These are phyloP conservation scores for Suhomyces panamericanus DNA, from an alignment of 1,139 yeast genomes.

Conservation along the genomic window DNA sequence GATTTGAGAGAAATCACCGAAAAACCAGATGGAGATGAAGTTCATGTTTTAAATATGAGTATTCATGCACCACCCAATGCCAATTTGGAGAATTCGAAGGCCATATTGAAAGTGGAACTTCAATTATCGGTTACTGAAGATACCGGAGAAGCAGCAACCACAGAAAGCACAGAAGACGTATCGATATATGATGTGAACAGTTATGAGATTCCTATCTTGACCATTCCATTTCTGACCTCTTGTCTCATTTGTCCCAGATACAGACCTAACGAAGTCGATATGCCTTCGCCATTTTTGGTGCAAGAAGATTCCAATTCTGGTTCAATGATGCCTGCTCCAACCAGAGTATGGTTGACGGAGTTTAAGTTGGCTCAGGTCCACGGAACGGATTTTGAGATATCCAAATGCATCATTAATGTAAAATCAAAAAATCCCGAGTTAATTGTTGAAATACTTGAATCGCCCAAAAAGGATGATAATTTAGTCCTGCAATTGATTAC, in stretches of 20 bases:
- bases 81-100: conserved; percentile 11
- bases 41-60: conserved; percentile 23
- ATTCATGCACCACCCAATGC: conserved; percentile 27
- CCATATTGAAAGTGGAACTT: conserved; percentile 24
- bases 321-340: conserved; percentile 42
- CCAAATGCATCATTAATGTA: conserved; percentile 22
- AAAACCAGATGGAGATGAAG: conserved; percentile 12
- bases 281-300: conserved; percentile 47
- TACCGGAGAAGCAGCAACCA: conserved; percentile 14
- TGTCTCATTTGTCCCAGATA: conserved; percentile 18
- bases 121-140: conserved; percentile 27
- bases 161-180: conserved; percentile 8
- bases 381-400: conserved; percentile 22
- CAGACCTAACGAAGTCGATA: conserved; percentile 26
- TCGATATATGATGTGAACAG: conserved; percentile 30
- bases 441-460: conserved; percentile 23
- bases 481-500: conserved; percentile 26
- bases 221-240: conserved; percentile 33
- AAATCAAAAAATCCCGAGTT: conserved; percentile 36
- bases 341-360: conserved; percentile 49
- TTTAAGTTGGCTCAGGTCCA: conserved; percentile 17
- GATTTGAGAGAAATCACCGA: conserved; percentile 19
- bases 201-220: conserved; percentile 31
- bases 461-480: neutral
- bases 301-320: conserved; percentile 16